Conservation (phyloP, 2,329 filamentous ascomycete species). For the Paracorniculantispora psalliotae region DNA sequence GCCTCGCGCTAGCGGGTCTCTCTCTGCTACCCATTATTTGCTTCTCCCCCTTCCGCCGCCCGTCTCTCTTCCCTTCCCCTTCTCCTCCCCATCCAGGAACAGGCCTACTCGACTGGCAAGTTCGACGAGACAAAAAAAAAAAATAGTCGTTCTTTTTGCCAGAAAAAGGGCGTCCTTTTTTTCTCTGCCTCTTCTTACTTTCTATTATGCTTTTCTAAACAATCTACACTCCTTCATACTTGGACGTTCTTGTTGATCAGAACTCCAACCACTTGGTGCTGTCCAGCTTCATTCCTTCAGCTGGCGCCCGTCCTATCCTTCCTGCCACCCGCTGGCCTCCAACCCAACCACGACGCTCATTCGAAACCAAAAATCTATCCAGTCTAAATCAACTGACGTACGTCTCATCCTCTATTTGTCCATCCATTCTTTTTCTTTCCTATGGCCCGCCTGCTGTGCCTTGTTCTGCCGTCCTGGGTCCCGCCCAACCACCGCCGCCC, state of each 20-base stretch:
- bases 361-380: constrained; percentile 1
- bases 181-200: constrained; percentile 15
- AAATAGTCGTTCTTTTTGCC: neutral
- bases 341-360: constrained; percentile 13
- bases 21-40: neutral
- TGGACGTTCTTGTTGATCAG: constrained; percentile 13
- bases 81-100: neutral
- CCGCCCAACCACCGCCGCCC: neutral
- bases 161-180: constrained; percentile 8
- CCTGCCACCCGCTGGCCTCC: constrained; percentile 13
- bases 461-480: neutral
- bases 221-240: constrained; percentile 16
- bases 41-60: neutral
- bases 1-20: neutral
- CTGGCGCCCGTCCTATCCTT: constrained; percentile 38
- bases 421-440: too few relatives aligned
- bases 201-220: constrained; percentile 19
- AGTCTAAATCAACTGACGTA: neutral
- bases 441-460: neutral
- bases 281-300: constrained; percentile 28
- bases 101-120: constrained; percentile 16
- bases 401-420: neutral
- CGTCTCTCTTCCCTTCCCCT: constrained; percentile 4
- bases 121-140: constrained; percentile 9
- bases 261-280: constrained; percentile 21